Percentiles rank a stretch among this genome's conserved stretches.
These are phyloP conservation scores for Neophaeococcomyces aloes DNA, from an alignment of 2,329 filamentous ascomycete species.

Conservation along the genomic window DNA sequence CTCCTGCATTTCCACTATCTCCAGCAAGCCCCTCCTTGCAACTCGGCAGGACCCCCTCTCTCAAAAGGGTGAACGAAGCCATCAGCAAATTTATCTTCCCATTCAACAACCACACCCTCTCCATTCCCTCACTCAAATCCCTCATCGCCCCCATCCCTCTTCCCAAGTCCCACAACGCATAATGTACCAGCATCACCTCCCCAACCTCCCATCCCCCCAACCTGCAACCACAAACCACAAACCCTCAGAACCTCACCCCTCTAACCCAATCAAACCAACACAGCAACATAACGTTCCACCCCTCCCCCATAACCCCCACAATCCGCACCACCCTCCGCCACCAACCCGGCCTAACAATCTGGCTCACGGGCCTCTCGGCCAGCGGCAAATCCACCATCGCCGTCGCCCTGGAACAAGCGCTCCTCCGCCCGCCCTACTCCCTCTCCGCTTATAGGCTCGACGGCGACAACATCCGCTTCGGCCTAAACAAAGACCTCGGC, in stretches of 20 bases:
- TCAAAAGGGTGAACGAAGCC: not conserved
- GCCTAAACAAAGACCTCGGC: conserved; percentile 92
- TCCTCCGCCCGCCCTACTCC: conserved; percentile 61
- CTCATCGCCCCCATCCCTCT: too few species aligned
- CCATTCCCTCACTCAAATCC: too few species aligned
- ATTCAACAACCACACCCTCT: conserved; percentile 14
- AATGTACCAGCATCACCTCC: too few species aligned
- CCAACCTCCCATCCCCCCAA: too few species aligned
- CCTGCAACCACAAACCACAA: conserved; percentile 1
- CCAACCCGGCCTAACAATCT: conserved; percentile 88
- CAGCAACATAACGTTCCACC: conserved; percentile 40
- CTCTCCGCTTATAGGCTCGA: conserved; percentile 85
- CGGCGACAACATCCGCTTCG: conserved; percentile 96
- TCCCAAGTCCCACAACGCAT: too few species aligned
- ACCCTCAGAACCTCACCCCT: conserved; percentile 9
- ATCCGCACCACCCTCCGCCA: conserved; percentile 46
- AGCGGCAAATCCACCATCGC: conserved; percentile 97
- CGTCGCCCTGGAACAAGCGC: conserved; percentile 90
- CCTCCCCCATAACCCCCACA: conserved; percentile 31
- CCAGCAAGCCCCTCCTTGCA: not conserved
- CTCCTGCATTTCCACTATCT: conserved; percentile 5
- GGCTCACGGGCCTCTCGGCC: conserved; percentile 93
- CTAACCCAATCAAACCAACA: not conserved
- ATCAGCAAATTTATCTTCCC: conserved; percentile 3
- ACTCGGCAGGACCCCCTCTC: conserved; percentile 3